Percentiles rank a stretch among this genome's conserved stretches.
Conservation (phyloP, 106 monocot species). For the Dendrobium chrysotoxum region DNA sequence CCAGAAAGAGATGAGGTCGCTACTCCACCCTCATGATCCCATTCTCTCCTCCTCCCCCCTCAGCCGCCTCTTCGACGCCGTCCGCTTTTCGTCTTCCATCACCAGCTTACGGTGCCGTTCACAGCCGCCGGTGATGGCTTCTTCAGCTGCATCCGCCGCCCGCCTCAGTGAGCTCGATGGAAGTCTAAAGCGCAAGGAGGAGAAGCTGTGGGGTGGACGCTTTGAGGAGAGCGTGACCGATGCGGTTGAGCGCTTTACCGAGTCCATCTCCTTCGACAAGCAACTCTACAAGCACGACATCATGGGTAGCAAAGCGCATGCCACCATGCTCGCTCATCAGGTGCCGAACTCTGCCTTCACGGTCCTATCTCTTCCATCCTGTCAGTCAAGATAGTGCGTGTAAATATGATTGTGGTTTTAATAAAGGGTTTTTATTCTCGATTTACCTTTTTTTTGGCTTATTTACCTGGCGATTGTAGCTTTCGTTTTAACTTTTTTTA, state of each 20-base stretch:
- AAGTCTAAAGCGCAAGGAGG: constrained; percentile 34
- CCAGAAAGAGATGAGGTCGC: not conserved
- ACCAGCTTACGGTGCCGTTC: not conserved
- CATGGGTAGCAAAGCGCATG: constrained; percentile 82
- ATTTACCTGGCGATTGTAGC: not conserved
- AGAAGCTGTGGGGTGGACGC: constrained; percentile 89
- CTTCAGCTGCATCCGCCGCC: not conserved
- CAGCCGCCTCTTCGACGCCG: not conserved
- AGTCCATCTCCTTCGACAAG: constrained; percentile 90
- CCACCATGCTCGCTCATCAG: constrained; percentile 87
- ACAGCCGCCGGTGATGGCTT: not conserved
- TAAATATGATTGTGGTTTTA: not conserved
- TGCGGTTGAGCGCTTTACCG: constrained; percentile 79
- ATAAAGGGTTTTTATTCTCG: not conserved
- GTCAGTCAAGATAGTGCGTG: not conserved
- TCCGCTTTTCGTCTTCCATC: not conserved
- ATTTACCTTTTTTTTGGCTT: not conserved
- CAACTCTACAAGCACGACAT: constrained; percentile 92
- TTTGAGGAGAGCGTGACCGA: constrained; percentile 84
- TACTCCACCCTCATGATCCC: not conserved
- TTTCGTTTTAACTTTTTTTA: not conserved
- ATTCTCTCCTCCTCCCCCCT: not conserved
- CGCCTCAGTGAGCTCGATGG: not conserved
- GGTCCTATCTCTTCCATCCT: not conserved
- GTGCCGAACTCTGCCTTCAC: constrained; percentile 15